These are phyloP conservation scores for Penicillium sp. DNA, from an alignment of 2,329 filamentous ascomycete genomes.

Conservation along the genomic window DNA sequence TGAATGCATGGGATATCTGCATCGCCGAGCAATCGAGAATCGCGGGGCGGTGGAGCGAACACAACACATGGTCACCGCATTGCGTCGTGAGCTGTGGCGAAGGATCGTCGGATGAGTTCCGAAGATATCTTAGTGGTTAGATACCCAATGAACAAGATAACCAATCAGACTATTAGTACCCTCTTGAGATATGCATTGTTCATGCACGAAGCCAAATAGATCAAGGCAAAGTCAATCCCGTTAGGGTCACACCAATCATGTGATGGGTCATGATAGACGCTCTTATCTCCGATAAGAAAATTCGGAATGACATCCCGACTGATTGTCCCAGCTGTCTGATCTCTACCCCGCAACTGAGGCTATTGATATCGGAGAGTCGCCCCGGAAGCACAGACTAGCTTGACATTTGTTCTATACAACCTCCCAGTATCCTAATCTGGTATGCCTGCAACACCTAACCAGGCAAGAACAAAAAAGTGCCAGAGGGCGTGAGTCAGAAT, in stretches of 20 bases:
- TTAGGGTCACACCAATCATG: conserved; percentile 5
- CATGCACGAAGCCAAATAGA: neutral
- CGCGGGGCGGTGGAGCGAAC: conserved; percentile 67
- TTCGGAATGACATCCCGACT: conserved; percentile 20
- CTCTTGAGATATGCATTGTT: neutral
- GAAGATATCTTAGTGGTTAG: neutral
- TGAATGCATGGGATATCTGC: conserved; percentile 54
- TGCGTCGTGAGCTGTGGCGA: conserved; percentile 60
- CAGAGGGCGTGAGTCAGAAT: conserved; percentile 19
- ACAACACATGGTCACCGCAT: conserved; percentile 60
- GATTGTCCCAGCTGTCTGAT: neutral
- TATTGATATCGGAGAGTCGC: conserved; percentile 17
- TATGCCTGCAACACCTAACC: conserved; percentile 14
- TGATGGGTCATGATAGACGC: neutral
- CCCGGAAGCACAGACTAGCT: conserved; percentile 3
- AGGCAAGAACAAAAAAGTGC: conserved; percentile 20
- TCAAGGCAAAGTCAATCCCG: neutral
- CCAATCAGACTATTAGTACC: neutral
- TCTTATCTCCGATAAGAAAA: conserved; percentile 14
- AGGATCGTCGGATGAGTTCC: conserved; percentile 34
- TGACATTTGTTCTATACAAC: neutral
- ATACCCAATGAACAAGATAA: neutral
- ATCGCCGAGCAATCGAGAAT: conserved; percentile 68
- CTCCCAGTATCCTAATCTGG: neutral
- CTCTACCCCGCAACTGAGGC: conserved; percentile 8